Evolutionary conservation across 2,329 filamentous ascomycete species (phyloP), one percentile per base, ranked within the genome.

Genomic region (Penicillium brasilianum): DNA sequence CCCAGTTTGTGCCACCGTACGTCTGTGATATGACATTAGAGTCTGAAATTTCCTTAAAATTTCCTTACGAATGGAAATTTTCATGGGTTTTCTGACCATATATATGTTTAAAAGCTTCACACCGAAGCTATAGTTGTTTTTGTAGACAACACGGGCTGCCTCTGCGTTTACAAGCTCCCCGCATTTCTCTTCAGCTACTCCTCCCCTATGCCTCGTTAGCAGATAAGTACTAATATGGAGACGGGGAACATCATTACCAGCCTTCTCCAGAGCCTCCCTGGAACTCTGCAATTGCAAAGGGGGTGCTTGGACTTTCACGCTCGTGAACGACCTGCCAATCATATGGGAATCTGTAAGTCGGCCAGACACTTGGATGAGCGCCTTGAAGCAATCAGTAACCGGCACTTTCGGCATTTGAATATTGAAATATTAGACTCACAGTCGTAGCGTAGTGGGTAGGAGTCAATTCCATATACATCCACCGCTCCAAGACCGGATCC

Each of bases 1-100:
- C 90, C 90, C 90, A 93, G 70, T 93, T 94, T 0, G 90, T 93
- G 1, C 90, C 90, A 4, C 90, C 90, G 66, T 83, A 90, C 0
- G 84, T 87, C 83, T 84, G 7, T 14, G 9, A 18, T 18, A n/a
- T 36, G 6, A 1, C 11, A 22, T 64, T 65, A 85, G 85, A 89
- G n/a, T 8, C 28, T 10, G 8, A 10, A 48, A 4, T 49, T 11
- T 11, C 16, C 11, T 18, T n/a, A n/a, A n/a, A n/a, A n/a, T n/a
- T n/a, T n/a, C n/a, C n/a, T n/a, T n/a, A n/a, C n/a, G n/a, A 30
- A 18, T 14, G 20, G 7, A 30, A 25, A n/a, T 11, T 28, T 6
- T 7, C 37, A 11, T 11, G 5, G 2, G n/a, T 6, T 18, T 18
- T 22, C 30, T 66, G 16, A 86, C 86, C 90, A 93, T 93, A 72